Base-by-base conservation (phyloP, 2,329 filamentous ascomycete species). In the Aureobasidium sp. region DNA sequence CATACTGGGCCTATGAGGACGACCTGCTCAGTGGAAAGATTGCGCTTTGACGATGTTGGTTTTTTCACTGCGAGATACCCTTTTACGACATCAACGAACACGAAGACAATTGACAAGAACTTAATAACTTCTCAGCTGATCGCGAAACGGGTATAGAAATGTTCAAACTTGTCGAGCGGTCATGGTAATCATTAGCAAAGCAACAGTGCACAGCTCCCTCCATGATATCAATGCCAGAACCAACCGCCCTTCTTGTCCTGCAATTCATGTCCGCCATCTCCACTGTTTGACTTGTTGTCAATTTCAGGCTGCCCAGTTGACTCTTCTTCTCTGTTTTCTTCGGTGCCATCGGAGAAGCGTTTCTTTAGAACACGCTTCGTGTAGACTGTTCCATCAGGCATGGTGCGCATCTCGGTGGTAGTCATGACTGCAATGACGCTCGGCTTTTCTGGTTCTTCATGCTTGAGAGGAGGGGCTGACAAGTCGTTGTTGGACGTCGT, bases 301-400 rank as follows among this genome's bases (percentile, higher is more conserved):
- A 42, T 42, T 1, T 65, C 50, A n/a, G 60, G 42, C 1, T 62
- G 65, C 8, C 66, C 68, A 0, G 76, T 79, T 39, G 84, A 80
- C 3, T 80, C 73, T 8, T 80, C 82, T 66, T 85, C 82, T 9
- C 80, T 78, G 37, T 73, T 82, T 69, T 86, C 83, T 68, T 86
- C 84, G 3, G 78, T 76, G 0, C 84, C 84, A 72, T 87, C 83
- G 1, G 80, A 75, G 67, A 85, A 87, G 2, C 81, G 77, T 67
- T 81, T 82, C 65, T 82, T 86, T 17, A 84, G 72, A 10, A 84
- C 74, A 1, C 80, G 78, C 66, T 81, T 84, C 0, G 81, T 86
- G 9, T 81, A 80, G 2, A 85, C 73, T 0, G 80, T 82, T 13
- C 84, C 84, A 68, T 87, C 84, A 0, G 82, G 75, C 1, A 80